Base-by-base conservation (phyloP, 1,139 yeast genomes). In the Yamadazyma triangularis region DNA sequence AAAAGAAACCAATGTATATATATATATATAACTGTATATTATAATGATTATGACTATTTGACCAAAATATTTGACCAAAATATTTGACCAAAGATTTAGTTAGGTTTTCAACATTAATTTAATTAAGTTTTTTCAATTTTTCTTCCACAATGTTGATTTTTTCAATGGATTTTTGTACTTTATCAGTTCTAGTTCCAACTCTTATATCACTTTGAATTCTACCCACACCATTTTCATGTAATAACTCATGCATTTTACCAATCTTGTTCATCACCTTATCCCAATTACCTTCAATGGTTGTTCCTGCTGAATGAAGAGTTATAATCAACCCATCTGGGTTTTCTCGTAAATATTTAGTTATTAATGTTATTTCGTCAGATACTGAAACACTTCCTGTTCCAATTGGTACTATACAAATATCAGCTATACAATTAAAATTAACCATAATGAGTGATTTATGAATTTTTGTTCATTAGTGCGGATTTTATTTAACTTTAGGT, bases 281-380 rank as follows among this genome's bases (percentile, higher is more conserved):
- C 95, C 95, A 87, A n/a, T 88, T 88, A 0, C 96, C 96, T 47
- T 83, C 84, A 47, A 86, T 81, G 4, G 95, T 85, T 8, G 95
- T 86, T 4, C 95, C 95, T 2, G 95, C 95, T 42, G 91, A 80
- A 56, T 87, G 95, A 41, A 87, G 62, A 1, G 85, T 77, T 36
- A 82, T 77, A 31, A 76, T 69, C 33, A 87, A 63, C 2, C 39
- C 42, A 6, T 37, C 44, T 4, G 73, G 77, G 13, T 84, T 75
- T 10, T 66, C 67, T 34, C 79, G 67, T 16, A 87, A 77, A 31
- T 77, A 56, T 27, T 70, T 62, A 37, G 87, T 88, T 25, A 83
- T 77, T 28, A 71, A 65, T 11, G 93, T 77, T 24, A 87, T 78
- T 46, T 85, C 86, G 44, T 81, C 84, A 4, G 93, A 83, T 1